These are phyloP conservation scores for Limtongia smithiae DNA, from an alignment of 805 yeast genomes.

Conservation along the genomic window DNA sequence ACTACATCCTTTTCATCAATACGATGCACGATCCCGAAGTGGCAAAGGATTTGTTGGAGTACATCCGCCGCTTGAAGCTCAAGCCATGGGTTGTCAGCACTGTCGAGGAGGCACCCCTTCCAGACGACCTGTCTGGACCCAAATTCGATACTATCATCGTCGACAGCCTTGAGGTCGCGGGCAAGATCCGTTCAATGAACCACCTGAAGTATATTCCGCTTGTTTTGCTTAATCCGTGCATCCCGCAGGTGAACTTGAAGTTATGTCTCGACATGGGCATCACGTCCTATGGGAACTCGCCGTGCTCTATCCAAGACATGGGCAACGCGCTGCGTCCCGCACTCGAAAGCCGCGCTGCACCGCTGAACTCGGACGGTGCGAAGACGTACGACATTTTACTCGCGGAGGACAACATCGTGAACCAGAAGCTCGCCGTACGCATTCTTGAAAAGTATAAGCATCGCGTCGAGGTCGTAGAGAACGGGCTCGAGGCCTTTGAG, in stretches of 20 bases:
- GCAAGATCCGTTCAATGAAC: slow-evolving; percentile 60
- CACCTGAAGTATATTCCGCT: slow-evolving; percentile 83
- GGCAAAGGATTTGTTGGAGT: slow-evolving; percentile 49
- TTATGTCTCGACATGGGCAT: slow-evolving; percentile 82
- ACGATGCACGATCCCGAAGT: slow-evolving; percentile 56
- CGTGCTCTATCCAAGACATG: slow-evolving; percentile 75
- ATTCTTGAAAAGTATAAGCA: slow-evolving; percentile 85
- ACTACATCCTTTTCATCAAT: slow-evolving; percentile 66
- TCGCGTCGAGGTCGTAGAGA: slow-evolving; percentile 77
- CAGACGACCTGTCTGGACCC: slow-evolving; percentile 36
- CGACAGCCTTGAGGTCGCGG: slow-evolving; percentile 73
- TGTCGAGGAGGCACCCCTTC: slow-evolving; percentile 50
- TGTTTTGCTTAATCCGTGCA: slow-evolving; percentile 69
- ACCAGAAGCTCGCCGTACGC: slow-evolving; percentile 81
- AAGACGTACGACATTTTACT: slow-evolving; percentile 67
- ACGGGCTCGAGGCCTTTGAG: slow-evolving; percentile 77
- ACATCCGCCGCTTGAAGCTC: slow-evolving; percentile 54
- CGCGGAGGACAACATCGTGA: slow-evolving; percentile 84
- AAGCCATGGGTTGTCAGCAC: slow-evolving; percentile 58
- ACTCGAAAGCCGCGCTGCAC: slow-evolving; percentile 73
- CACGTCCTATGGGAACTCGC: slow-evolving; percentile 83
- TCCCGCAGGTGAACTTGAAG: slow-evolving; percentile 74
- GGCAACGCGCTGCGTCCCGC: slow-evolving; percentile 85
- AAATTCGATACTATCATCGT: slow-evolving; percentile 78
- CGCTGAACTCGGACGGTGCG: slow-evolving; percentile 75